Conservation (phyloP, 2,329 filamentous ascomycete genomes). For the Dactylellina haptotyla region DNA sequence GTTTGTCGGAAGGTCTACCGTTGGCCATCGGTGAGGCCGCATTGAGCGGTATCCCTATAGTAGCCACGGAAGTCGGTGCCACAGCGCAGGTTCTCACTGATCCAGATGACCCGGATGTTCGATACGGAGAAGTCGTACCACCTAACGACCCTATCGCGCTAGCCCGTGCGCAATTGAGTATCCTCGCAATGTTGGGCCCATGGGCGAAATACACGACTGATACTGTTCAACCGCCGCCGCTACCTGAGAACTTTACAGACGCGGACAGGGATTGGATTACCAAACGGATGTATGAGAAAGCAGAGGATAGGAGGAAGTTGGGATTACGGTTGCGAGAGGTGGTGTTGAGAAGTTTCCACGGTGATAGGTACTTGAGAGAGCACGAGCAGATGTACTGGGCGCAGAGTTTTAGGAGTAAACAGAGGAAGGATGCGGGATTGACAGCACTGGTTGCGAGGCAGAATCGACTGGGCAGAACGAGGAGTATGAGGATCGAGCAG, state of each 20-base stretch:
- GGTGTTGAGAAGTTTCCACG: conserved; percentile 70
- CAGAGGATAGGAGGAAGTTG: conserved; percentile 67
- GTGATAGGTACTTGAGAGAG: conserved; percentile 70
- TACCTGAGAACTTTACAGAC: conserved; percentile 65
- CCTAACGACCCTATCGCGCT: conserved; percentile 72
- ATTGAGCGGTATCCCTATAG: conserved; percentile 68
- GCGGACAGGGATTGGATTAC: conserved; percentile 68
- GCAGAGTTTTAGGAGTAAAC: conserved; percentile 48
- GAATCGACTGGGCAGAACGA: conserved; percentile 45
- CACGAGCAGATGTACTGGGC: conserved; percentile 72
- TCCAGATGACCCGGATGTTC: conserved; percentile 64
- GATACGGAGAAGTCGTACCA: conserved; percentile 72
- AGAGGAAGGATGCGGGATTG: conserved; percentile 36
- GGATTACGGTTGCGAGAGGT: conserved; percentile 70
- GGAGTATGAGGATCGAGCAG: conserved; percentile 44
- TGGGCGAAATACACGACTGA: conserved; percentile 71
- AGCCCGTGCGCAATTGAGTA: conserved; percentile 71
- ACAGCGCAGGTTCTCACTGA: conserved; percentile 69
- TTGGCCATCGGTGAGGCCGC: conserved; percentile 71
- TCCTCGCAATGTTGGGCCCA: conserved; percentile 71
- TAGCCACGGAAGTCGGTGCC: conserved; percentile 69
- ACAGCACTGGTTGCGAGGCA: conserved; percentile 28
- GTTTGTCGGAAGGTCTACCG: conserved; percentile 68
- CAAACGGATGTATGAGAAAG: conserved; percentile 71
- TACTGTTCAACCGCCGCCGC: conserved; percentile 61